A percentile compares a stretch with the other conserved stretches of the same genome.
These are phyloP conservation scores for Candida yuanshanica DNA, from an alignment of 805 yeast species.

Conservation along the genomic window DNA sequence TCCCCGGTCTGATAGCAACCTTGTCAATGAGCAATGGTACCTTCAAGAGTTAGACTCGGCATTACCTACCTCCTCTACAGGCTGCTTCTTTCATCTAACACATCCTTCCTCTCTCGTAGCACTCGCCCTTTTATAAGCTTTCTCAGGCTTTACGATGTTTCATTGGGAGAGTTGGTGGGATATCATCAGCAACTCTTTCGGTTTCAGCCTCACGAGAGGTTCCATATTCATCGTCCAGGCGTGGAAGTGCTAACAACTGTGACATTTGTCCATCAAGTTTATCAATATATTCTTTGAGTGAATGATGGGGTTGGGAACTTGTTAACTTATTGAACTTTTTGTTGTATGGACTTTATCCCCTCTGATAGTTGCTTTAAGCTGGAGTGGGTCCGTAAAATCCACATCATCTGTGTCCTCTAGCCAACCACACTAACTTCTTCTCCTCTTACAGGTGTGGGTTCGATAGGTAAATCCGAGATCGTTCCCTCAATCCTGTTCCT, in stretches of 20 bases:
- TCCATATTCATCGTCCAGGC: conserved; percentile 1
- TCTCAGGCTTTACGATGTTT: neutral
- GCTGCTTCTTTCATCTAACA: conserved; percentile 6
- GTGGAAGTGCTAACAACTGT: conserved; percentile 13
- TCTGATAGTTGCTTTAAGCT: conserved; percentile 7
- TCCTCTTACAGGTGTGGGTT: conserved; percentile 5
- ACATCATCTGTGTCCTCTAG: neutral
- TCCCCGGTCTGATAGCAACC: conserved; percentile 1
- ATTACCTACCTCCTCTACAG: neutral
- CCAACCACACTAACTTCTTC: no score
- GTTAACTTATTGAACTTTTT: conserved; percentile 6
- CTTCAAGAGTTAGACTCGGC: conserved; percentile 5
- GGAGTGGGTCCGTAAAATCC: neutral
- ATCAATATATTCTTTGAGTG: conserved; percentile 13
- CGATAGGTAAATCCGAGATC: conserved; percentile 12
- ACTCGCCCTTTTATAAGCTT: neutral
- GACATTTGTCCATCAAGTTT: conserved; percentile 3
- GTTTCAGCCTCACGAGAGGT: neutral
- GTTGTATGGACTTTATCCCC: conserved; percentile 17
- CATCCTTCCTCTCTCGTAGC: conserved; percentile 1
- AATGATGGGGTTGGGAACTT: conserved; percentile 3
- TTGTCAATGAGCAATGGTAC: conserved; percentile 4
- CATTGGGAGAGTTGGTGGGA: conserved; percentile 19
- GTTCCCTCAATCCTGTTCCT: conserved; percentile 12
- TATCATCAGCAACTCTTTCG: conserved; percentile 13